phyloP scores from a whole-genome alignment of 495 filamentous ascomycete genomes.

The Tuber microsphaerosporum region DNA sequence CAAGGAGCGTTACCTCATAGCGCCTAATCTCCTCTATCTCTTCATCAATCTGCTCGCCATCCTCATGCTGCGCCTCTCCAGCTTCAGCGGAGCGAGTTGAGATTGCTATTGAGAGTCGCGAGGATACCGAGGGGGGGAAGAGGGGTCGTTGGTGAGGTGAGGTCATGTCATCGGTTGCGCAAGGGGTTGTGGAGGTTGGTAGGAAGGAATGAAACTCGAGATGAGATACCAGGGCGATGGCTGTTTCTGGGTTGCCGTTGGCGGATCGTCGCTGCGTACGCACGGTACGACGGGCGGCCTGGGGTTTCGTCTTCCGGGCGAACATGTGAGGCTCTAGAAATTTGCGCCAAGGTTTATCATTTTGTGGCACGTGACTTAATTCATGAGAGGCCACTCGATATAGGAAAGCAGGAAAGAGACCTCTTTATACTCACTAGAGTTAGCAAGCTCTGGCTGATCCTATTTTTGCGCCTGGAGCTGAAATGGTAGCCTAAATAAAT shows the following conservation, averaged over 20 bases:
- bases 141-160: conserved; percentile 56
- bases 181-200: background rate
- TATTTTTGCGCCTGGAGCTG: background rate
- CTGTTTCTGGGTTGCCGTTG: background rate
- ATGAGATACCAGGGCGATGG: background rate
- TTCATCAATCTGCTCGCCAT: conserved; percentile 62
- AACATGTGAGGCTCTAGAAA: background rate
- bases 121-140: conserved; percentile 48
- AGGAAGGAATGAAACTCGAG: background rate
- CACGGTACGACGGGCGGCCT: background rate
- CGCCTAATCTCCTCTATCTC: conserved; percentile 97
- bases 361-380: background rate
- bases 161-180: conserved; percentile 55
- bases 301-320: background rate
- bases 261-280: background rate
- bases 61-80: conserved; percentile 45
- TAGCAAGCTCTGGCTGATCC: background rate
- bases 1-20: conserved; percentile 61
- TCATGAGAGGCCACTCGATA: background rate
- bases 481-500: background rate
- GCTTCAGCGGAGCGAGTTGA: conserved; percentile 44
- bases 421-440: background rate
- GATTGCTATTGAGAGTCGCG: conserved; percentile 60
- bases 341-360: background rate
- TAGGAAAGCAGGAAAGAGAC: background rate